Evolutionary conservation across 2,329 filamentous ascomycete species (phyloP), one percentile per base, ranked within the genome.

Genomic region (Fusarium globosum): DNA sequence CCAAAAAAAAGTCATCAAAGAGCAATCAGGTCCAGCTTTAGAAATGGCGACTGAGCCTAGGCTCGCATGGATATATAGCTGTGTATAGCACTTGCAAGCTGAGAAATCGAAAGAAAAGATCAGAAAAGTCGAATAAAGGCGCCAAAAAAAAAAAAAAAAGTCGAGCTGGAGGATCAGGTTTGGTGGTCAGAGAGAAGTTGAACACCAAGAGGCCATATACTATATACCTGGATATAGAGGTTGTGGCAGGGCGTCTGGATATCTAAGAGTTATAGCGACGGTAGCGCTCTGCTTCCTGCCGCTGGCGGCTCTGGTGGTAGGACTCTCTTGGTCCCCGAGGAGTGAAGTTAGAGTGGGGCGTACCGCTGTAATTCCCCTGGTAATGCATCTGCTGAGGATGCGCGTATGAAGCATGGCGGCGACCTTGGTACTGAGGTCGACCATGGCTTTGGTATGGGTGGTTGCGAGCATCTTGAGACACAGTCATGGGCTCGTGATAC

Each of bases 231-330:
- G 51, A 41, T 41, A n/a, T 55, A 39, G 26, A 28, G 15, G 51
- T 41, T 13, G 8, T 55, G 35, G 35, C 35, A 41, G 1, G 35
- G 23, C 20, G 20, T 41, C 23, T 30, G 14, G 23, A 28, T 16
- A n/a, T 28, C 33, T 26, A 45, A 21, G 26, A 43, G 33, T 65
- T 70, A 42, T 65, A 65, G 39, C 52, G 59, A 41, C 28, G n/a
- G 36, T 70, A 69, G 23, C 59, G 52, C 36, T 48, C 59, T n/a
- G 60, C 46, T 23, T 69, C 65, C 23, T 18, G 20, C 28, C 49
- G 65, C 48, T 71, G 48, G 53, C 43, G 55, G 13, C 20, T 46
- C 45, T 68, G 43, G 42, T 68, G 56, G 10, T 59, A 35, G 20
- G 58, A 46, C 28, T 72, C 62, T 18, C 39, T 18, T 7, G n/a